These are phyloP conservation scores for Coemansia sp. DNA, from an alignment of 192 early-diverging fungal species.

Conservation along the genomic window DNA sequence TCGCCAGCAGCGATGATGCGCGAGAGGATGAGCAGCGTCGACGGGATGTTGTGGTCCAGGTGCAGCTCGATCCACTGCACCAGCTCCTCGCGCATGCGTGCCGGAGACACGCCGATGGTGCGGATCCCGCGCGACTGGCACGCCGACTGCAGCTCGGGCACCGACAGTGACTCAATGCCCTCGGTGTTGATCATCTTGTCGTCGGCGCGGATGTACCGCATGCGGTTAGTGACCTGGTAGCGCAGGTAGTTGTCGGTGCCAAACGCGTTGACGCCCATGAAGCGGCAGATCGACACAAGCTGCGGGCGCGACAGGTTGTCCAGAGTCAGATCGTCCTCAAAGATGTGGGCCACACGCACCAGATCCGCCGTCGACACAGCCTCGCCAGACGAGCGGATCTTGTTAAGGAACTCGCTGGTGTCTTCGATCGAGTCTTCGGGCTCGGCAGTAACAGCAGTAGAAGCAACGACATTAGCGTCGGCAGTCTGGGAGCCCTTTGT, in stretches of 20 bases:
- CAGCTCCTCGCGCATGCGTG: conserved; percentile 83
- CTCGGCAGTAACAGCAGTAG: not conserved
- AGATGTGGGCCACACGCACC: conserved; percentile 79
- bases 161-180: conserved; percentile 84
- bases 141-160: conserved; percentile 85
- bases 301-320: conserved; percentile 93
- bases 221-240: conserved; percentile 86
- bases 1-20: conserved; percentile 80
- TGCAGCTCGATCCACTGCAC: conserved; percentile 95
- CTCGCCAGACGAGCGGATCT: conserved; percentile 81
- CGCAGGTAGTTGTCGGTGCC: conserved; percentile 96
- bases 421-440: conserved; percentile 17
- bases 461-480: conserved; percentile 14
- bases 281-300: conserved; percentile 91
- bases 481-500: conserved; percentile 49
- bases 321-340: conserved; percentile 92
- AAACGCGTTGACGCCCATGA: conserved; percentile 95
- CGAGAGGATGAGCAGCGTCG: conserved; percentile 84
- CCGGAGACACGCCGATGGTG: conserved; percentile 84
- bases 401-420: conserved; percentile 31
- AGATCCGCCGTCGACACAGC: conserved; percentile 81
- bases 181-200: conserved; percentile 85
- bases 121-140: conserved; percentile 89
- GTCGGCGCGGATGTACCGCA: conserved; percentile 84
- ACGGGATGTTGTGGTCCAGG: conserved; percentile 87